Percentiles rank a stretch among this genome's conserved stretches.
These are phyloP conservation scores for Solanum sejunctum DNA, from an alignment of 257 asterid genomes.

Conservation along the genomic window DNA sequence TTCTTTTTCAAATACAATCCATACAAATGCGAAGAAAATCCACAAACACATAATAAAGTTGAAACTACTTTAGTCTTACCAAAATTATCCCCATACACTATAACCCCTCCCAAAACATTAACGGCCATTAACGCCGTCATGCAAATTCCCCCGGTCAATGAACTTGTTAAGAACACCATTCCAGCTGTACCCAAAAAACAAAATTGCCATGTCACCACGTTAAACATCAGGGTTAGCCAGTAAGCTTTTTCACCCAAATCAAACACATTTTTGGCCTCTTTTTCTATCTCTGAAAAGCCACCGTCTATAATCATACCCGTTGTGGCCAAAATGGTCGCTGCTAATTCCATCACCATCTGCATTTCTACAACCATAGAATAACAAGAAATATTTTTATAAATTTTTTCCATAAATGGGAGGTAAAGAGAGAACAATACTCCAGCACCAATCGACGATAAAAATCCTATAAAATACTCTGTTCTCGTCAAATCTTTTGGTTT, in stretches of 20 bases:
- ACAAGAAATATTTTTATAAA: conserved; percentile 35
- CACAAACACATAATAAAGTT: conserved; percentile 55
- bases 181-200: conserved; percentile 78
- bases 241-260: conserved; percentile 40
- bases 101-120: conserved; percentile 53
- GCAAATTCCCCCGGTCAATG: conserved; percentile 64
- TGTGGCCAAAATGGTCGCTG: conserved; percentile 50
- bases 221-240: conserved; percentile 30
- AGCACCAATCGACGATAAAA: conserved; percentile 39
- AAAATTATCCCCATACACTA: conserved; percentile 45
- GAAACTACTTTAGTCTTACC: conserved; percentile 46
- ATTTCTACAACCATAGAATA: conserved; percentile 76
- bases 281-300: conserved; percentile 27
- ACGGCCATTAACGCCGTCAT: conserved; percentile 55
- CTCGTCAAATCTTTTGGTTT: conserved; percentile 20
- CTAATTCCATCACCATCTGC: conserved; percentile 49
- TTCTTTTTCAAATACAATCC: conserved; percentile 23
- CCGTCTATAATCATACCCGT: conserved; percentile 26
- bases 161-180: conserved; percentile 64
- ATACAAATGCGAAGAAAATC: conserved; percentile 46
- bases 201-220: conserved; percentile 45
- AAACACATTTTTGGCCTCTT: conserved; percentile 27
- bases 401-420: conserved; percentile 52
- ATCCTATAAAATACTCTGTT: conserved; percentile 34
- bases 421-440: conserved; percentile 54